These are phyloP conservation scores for Arxiozyma telluris DNA, from an alignment of 1,139 yeast species.

Conservation along the genomic window DNA sequence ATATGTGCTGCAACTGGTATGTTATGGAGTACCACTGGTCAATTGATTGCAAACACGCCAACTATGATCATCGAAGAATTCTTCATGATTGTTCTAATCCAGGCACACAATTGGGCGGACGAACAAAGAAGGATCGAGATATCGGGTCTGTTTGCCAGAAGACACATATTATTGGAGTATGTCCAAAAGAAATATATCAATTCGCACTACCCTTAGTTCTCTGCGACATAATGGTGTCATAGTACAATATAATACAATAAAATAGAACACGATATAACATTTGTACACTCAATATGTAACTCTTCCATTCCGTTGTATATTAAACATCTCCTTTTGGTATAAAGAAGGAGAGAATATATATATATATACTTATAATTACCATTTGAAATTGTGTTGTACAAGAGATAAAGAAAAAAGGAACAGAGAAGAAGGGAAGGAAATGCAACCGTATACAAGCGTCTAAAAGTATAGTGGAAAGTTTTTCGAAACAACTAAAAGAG, in stretches of 20 bases:
- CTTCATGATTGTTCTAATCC: conserved; percentile 31
- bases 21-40: conserved; percentile 34
- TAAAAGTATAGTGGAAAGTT: too few species aligned
- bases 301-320: too few species aligned
- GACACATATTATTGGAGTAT: conserved; percentile 15
- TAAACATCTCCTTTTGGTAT: too few species aligned
- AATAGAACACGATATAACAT: neutral
- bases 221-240: too few species aligned
- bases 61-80: conserved; percentile 36
- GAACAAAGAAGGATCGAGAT: conserved; percentile 22
- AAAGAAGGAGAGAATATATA: too few species aligned
- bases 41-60: conserved; percentile 33
- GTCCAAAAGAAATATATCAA: conserved; percentile 4
- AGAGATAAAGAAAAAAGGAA: too few species aligned
- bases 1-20: conserved; percentile 28
- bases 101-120: conserved; percentile 32
- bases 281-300: neutral
- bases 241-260: neutral
- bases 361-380: too few species aligned
- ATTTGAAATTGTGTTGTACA: too few species aligned
- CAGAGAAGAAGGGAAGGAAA: too few species aligned
- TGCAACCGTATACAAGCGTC: too few species aligned
- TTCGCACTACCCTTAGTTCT: neutral
- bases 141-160: conserved; percentile 18
- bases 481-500: too few species aligned